A percentile compares a stretch with the other conserved stretches of the same genome.
Conservation (phyloP, 306 rosid species). For the Castanea mollissima region DNA sequence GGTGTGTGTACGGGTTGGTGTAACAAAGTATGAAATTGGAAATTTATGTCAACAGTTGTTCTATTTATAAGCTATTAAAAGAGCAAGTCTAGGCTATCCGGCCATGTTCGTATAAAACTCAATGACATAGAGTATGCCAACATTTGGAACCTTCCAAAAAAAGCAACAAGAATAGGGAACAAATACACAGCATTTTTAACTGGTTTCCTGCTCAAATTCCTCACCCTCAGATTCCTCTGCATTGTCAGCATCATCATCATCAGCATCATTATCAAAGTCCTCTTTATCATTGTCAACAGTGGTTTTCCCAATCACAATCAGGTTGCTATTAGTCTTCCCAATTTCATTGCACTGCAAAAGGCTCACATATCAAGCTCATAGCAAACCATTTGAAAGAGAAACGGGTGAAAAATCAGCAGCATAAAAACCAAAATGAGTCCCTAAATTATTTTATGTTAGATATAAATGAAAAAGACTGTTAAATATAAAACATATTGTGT, state of each 20-base stretch:
- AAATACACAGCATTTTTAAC: constrained; percentile 42
- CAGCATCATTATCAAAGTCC: constrained; percentile 66
- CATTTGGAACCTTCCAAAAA: not conserved
- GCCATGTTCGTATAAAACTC: not conserved
- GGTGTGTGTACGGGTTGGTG: too few species aligned
- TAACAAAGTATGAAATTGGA: not conserved
- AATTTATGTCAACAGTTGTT: not conserved
- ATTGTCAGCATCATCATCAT: constrained; percentile 68
- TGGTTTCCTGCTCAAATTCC: constrained; percentile 93
- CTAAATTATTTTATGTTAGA: too few species aligned
- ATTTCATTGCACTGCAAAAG: constrained; percentile 75
- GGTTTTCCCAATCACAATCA: constrained; percentile 65
- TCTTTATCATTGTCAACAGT: constrained; percentile 72
- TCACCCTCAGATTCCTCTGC: constrained; percentile 91
- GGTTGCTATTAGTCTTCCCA: constrained; percentile 61
- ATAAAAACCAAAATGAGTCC: not conserved
- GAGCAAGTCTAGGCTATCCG: not conserved
- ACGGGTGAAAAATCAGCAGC: not conserved
- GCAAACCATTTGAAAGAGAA: not conserved
- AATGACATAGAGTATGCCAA: not conserved
- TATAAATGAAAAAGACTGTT: too few species aligned
- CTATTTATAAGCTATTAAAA: not conserved
- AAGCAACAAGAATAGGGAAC: not conserved
- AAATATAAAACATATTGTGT: too few species aligned
- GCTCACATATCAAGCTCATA: not conserved